phyloP scores from a whole-genome alignment of 768 basidiomycete genomes.

The Psilocybe sp. region DNA sequence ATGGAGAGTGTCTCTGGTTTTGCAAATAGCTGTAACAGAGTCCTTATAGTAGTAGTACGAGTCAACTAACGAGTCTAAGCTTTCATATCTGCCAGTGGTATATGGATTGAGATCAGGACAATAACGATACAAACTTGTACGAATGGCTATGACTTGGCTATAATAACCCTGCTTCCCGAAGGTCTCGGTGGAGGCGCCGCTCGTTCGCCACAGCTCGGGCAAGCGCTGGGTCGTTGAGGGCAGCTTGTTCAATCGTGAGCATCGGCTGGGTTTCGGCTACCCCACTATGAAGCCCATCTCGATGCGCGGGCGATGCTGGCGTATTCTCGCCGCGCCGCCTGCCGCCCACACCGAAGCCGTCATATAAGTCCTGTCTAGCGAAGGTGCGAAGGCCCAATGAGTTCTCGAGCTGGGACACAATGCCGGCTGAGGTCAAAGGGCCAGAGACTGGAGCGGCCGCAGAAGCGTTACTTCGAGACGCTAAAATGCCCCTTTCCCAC shows the following conservation, averaged over 20 bases:
- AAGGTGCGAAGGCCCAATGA: slow-evolving; percentile 37
- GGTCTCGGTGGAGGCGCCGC: slow-evolving; percentile 52
- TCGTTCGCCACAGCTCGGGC: slow-evolving; percentile 52
- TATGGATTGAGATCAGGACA: background rate
- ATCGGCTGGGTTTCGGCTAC: slow-evolving; percentile 20
- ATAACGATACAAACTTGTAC: background rate
- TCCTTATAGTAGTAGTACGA: too few relatives aligned
- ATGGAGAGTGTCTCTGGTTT: too few relatives aligned
- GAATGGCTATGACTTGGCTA: slow-evolving; percentile 24
- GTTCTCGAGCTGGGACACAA: slow-evolving; percentile 36
- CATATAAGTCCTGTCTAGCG: slow-evolving; percentile 38
- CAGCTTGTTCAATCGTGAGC: slow-evolving; percentile 36
- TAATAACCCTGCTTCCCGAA: slow-evolving; percentile 64
- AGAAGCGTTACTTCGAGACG: slow-evolving; percentile 42
- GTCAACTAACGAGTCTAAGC: too few relatives aligned
- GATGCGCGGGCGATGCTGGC: slow-evolving; percentile 10
- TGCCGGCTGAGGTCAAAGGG: slow-evolving; percentile 16
- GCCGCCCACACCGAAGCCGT: slow-evolving; percentile 40
- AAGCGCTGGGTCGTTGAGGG: slow-evolving; percentile 40
- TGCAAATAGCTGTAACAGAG: too few relatives aligned
- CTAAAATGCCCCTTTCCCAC: slow-evolving; percentile 78
- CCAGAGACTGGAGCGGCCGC: slow-evolving; percentile 10
- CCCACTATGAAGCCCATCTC: background rate
- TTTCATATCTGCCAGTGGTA: too few relatives aligned
- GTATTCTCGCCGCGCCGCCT: slow-evolving; percentile 25